Evolutionary conservation across 2,329 filamentous ascomycete genomes (phyloP).

Genomic region (Venturia oleaginea): DNA sequence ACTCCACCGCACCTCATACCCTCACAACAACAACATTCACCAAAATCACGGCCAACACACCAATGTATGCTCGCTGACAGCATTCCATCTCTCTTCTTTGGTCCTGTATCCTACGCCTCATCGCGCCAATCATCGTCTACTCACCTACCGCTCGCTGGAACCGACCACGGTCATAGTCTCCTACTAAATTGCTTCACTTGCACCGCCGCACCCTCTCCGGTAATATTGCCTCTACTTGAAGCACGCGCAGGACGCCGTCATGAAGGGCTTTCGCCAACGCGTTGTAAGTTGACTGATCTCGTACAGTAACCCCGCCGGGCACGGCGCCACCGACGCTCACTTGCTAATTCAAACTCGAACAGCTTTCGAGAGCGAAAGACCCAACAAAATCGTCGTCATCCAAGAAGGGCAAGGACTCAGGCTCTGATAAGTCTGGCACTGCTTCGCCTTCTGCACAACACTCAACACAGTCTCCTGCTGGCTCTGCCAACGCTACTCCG

Average conservation of each 20-base stretch:
- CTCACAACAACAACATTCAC: not conserved
- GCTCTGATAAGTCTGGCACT: conserved; percentile 49
- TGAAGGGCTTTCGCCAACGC: conserved; percentile 97
- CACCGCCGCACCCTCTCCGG: not conserved
- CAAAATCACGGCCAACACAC: not conserved
- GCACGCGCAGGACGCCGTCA: conserved; percentile 44
- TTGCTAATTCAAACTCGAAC: conserved; percentile 47
- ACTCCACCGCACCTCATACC: conserved; percentile 6
- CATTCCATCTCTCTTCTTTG: not conserved
- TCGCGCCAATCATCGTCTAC: not conserved
- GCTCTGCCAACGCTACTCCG: conserved; percentile 61
- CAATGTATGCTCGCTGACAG: conserved; percentile 4
- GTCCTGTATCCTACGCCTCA: not conserved
- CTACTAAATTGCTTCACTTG: not conserved
- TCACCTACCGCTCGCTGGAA: not conserved
- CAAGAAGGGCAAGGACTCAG: conserved; percentile 36
- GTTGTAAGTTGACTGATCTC: conserved; percentile 57
- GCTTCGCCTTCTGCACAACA: conserved; percentile 61
- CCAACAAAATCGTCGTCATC: conserved; percentile 67
- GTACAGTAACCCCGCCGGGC: conserved; percentile 15
- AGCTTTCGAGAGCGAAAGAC: conserved; percentile 89
- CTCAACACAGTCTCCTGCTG: conserved; percentile 47
- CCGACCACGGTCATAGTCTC: not conserved
- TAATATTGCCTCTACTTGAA: not conserved
- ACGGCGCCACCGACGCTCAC: conserved; percentile 2